Evolutionary conservation across 2,329 filamentous ascomycete genomes (phyloP).

Genomic region (Pyricularia sp.): DNA sequence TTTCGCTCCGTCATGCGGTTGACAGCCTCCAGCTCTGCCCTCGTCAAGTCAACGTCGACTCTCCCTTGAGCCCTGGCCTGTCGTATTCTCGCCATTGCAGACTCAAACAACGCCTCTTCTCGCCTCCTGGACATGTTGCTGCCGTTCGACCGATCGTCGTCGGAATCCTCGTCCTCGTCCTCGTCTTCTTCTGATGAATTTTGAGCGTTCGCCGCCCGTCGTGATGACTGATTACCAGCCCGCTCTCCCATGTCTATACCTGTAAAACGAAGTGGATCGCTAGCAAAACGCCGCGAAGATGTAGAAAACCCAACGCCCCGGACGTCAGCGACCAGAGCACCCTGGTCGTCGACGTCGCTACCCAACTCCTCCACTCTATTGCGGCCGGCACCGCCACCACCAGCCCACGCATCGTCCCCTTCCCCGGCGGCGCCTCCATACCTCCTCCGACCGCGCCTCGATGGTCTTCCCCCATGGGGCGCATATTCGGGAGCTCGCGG

Average conservation of each 20-base stretch:
- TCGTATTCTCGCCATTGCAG: slow-evolving; percentile 71
- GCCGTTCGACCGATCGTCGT: slow-evolving; percentile 19
- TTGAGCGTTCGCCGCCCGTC: slow-evolving; percentile 25
- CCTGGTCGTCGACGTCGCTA: slow-evolving; percentile 41
- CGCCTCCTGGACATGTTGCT: slow-evolving; percentile 37
- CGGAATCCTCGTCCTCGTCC: slow-evolving; percentile 37
- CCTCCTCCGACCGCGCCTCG: slow-evolving; percentile 68
- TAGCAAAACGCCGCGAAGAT: slow-evolving; percentile 34
- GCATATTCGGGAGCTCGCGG: slow-evolving; percentile 93
- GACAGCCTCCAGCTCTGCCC: slow-evolving; percentile 72
- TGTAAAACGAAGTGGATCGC: slow-evolving; percentile 53
- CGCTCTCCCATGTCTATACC: slow-evolving; percentile 45
- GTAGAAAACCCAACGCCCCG: slow-evolving; percentile 37
- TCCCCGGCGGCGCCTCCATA: slow-evolving; percentile 30
- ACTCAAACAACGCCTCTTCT: slow-evolving; percentile 69
- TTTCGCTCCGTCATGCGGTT: slow-evolving; percentile 57
- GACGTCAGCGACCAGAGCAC: slow-evolving; percentile 27
- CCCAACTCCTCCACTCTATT: slow-evolving; percentile 56
- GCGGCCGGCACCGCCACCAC: slow-evolving; percentile 27
- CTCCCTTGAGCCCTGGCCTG: slow-evolving; percentile 68
- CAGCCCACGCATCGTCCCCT: slow-evolving; percentile 28
- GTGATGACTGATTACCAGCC: slow-evolving; percentile 20
- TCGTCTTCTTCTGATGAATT: slow-evolving; percentile 23
- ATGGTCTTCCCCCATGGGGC: slow-evolving; percentile 99
- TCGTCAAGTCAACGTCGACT: slow-evolving; percentile 68